Base-by-base conservation (phyloP, 1,284 basidiomycete species). In the Schizophyllum commune region DNA sequence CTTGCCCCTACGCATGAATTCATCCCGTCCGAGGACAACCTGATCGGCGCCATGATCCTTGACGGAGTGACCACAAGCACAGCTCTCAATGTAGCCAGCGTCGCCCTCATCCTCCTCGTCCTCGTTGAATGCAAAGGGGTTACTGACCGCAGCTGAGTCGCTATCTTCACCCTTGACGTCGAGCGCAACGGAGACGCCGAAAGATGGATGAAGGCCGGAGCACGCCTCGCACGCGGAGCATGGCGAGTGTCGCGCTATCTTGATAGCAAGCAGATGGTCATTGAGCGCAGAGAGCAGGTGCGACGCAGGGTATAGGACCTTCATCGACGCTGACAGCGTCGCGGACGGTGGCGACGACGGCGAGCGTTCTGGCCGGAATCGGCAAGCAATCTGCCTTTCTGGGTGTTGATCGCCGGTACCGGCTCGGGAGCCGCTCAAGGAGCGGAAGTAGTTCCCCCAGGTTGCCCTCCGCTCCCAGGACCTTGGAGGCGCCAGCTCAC, bases 1-100 rank as follows among this genome's bases (percentile, higher is more conserved):
- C 65, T 86, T 87, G 56, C 82, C 85, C 71, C 91, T 81, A 53
- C 94, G 81, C 33, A 74, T 74, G 70, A 88, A 87, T 70, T 92
- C 90, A 51, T 80, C 80, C 53, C 72, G 73, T 53, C 81, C 84
- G 39, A 89, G 70, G 56, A 73, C 73, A 19, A 74, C 71, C 62
- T 83, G 80, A 72, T 91, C 82, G 27, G 90, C 88, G 21, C 88
- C 86, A 67, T 93, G 91, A 52, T 84, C 81, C 52, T 74, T 74
- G 62, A 87, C 82, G 33, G 77, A 79, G 73, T 95, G 94, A 0
- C 89, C 86, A 72, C 94, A 97, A 15, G 73, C 79, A 71, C 93
- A 96, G 0, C 70, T 72, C 52, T 81, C 79, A 64, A 93, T 80
- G 73, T 91, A 92, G 9, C 77, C 74, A 33, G 70, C 69, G 55